Evolutionary conservation across 148 eudicot genomes (phyloP).

Genomic region (Rheum nobile): DNA sequence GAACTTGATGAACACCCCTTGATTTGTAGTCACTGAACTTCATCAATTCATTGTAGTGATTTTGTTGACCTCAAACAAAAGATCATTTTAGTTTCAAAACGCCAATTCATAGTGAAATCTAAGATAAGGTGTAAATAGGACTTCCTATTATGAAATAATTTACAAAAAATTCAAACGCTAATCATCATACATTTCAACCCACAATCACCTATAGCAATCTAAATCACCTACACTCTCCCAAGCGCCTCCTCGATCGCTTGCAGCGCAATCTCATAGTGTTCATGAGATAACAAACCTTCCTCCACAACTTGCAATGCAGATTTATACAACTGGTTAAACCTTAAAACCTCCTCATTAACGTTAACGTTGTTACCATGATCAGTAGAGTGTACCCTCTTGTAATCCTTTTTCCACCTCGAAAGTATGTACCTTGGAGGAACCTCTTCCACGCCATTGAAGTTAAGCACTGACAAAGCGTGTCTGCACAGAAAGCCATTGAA

Average conservation of each 20-base stretch:
- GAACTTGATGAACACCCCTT: too few relatives aligned
- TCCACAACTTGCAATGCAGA: constrained; percentile 71
- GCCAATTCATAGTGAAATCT: neutral
- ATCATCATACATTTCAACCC: neutral
- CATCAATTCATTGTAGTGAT: neutral
- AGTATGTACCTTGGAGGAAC: constrained; percentile 46
- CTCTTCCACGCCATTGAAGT: constrained; percentile 44
- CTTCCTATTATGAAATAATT: neutral
- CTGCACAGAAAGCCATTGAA: constrained; percentile 68
- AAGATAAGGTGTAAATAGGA: neutral
- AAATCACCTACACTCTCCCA: constrained; percentile 36
- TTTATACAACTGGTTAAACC: constrained; percentile 51
- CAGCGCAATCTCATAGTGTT: constrained; percentile 61
- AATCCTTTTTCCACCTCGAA: constrained; percentile 71
- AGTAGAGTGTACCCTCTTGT: constrained; percentile 41
- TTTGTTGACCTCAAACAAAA: neutral
- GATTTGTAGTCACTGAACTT: neutral
- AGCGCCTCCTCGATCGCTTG: constrained; percentile 62
- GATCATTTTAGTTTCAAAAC: neutral
- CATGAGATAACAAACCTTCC: constrained; percentile 57
- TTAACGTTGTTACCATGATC: constrained; percentile 31
- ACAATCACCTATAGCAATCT: constrained; percentile 1
- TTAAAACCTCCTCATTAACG: constrained; percentile 19
- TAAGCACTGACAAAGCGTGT: constrained; percentile 54
- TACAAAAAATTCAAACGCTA: neutral